Conservation (phyloP, 169 alveolate genomes). For the Eimeria falciformis region DNA sequence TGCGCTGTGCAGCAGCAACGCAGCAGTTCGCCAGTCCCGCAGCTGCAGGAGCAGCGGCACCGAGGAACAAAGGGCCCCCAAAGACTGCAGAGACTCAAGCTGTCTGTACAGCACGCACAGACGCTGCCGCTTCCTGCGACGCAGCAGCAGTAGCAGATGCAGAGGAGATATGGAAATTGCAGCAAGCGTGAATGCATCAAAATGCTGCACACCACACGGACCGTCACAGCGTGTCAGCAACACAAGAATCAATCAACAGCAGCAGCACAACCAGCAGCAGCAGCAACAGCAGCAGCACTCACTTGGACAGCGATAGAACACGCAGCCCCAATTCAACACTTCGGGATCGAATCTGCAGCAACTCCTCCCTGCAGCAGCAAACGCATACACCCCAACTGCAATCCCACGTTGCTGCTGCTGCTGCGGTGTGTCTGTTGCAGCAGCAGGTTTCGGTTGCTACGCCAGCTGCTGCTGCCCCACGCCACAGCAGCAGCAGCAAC, state of each 20-base stretch:
- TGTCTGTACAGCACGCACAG: conserved; percentile 34
- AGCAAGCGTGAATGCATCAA: too few species aligned
- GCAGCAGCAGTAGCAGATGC: conserved; percentile 1
- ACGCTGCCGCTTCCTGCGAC: conserved; percentile 28
- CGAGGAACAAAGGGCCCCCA: conserved; percentile 26
- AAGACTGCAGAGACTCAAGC: conserved; percentile 17
- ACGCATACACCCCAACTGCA: background rate
- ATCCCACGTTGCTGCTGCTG: background rate
- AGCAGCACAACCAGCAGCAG: too few species aligned
- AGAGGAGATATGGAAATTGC: too few species aligned
- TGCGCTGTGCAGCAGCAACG: conserved; percentile 43
- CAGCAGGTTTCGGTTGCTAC: background rate
- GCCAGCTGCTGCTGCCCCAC: background rate
- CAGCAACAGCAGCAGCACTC: background rate
- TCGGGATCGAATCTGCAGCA: conserved; percentile 38
- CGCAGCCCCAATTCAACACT: conserved; percentile 16
- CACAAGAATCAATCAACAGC: background rate
- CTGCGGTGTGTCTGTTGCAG: background rate
- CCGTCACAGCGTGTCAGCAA: background rate
- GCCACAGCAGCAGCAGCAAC: conserved; percentile 39
- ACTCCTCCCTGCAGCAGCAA: conserved; percentile 47
- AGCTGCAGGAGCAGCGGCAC: conserved; percentile 58
- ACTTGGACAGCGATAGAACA: background rate
- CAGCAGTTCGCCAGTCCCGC: conserved; percentile 50
- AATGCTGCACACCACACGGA: background rate